Base-by-base conservation (phyloP, 2,329 filamentous ascomycete genomes). In the Zymoseptoria tritici region DNA sequence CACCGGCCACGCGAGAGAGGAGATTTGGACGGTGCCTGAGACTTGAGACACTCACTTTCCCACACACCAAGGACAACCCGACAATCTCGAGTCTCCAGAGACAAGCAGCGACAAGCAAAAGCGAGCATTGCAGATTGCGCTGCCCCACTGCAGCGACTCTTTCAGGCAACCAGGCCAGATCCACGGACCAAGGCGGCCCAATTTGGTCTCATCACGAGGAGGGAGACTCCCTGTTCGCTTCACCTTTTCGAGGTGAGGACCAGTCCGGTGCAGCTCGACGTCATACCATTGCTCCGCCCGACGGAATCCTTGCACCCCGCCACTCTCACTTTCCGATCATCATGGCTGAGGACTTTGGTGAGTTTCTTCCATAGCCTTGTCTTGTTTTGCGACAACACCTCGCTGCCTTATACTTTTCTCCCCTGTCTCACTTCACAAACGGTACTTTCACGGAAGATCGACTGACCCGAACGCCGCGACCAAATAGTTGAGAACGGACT, bases 401-500 rank as follows among this genome's bases (percentile, higher is more conserved):
- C 36, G 6, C 16, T 16, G 5, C 36, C 13, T 46, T n/a, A 7
- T 7, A 46, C 36, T n/a, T 46, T n/a, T 46, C n/a, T n/a, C 36
- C 36, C 36, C 36, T 46, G 36, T 46, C 36, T n/a, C 36, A 46
- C 36, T 46, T 46, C 36, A 6, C 13, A 13, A 13, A n/a, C 36
- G 36, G 13, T 16, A 16, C 16, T 16, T 46, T 16, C 5, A n/a
- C 36, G 36, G 36, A 46, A 46, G 36, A 46, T n/a, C 13, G 36
- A 46, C 36, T 46, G 36, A 46, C 36, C 36, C 36, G 36, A n/a
- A 46, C 36, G 16, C 16, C 36, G 36, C 36, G 16, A 46, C 36
- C 36, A 46, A n/a, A 53, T 19, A 53, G 67, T 68, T 7, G 70
- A 72, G 55, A 62, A 68, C 26, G 64, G 63, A 8, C 64, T 66